A percentile compares a stretch with the other conserved stretches of the same genome.
phyloP scores from a whole-genome alignment of 2,329 filamentous ascomycete species.

The Stromatinia cepivora region DNA sequence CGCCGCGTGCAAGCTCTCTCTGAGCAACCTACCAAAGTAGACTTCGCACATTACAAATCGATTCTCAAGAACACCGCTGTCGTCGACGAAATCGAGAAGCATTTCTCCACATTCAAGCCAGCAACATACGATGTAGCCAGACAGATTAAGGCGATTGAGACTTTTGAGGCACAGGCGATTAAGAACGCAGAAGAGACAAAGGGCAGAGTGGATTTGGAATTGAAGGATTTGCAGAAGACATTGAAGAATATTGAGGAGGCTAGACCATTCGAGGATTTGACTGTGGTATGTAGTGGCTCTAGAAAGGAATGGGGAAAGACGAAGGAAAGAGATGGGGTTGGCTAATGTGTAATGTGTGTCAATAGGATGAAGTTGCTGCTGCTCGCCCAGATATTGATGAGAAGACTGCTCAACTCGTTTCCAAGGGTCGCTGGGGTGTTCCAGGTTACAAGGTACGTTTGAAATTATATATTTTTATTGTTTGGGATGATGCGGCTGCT shows the following conservation, averaged over 20 bases:
- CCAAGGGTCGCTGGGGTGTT: constrained; percentile 97
- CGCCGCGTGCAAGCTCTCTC: constrained; percentile 84
- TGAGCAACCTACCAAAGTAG: constrained; percentile 81
- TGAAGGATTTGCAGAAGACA: constrained; percentile 91
- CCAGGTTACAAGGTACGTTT: constrained; percentile 93
- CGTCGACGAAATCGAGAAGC: constrained; percentile 95
- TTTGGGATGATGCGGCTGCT: constrained; percentile 43
- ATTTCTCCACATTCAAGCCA: constrained; percentile 89
- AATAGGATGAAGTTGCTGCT: constrained; percentile 87
- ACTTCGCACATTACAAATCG: constrained; percentile 91
- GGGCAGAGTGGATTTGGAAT: constrained; percentile 90
- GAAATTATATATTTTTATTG: not conserved
- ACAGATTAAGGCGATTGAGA: constrained; percentile 97
- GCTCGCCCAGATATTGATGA: constrained; percentile 97
- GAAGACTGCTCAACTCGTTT: constrained; percentile 91
- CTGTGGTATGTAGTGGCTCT: constrained; percentile 72
- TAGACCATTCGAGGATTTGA: constrained; percentile 93
- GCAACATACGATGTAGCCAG: constrained; percentile 86
- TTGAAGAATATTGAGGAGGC: constrained; percentile 97
- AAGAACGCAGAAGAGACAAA: constrained; percentile 98
- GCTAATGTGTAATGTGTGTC: constrained; percentile 24
- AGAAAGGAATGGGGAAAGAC: not conserved
- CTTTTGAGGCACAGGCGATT: constrained; percentile 94
- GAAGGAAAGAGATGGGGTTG: constrained; percentile 3
- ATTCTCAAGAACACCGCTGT: constrained; percentile 94